Conservation (phyloP, 192 early-diverging fungal genomes). For the Coemansia sp. region DNA sequence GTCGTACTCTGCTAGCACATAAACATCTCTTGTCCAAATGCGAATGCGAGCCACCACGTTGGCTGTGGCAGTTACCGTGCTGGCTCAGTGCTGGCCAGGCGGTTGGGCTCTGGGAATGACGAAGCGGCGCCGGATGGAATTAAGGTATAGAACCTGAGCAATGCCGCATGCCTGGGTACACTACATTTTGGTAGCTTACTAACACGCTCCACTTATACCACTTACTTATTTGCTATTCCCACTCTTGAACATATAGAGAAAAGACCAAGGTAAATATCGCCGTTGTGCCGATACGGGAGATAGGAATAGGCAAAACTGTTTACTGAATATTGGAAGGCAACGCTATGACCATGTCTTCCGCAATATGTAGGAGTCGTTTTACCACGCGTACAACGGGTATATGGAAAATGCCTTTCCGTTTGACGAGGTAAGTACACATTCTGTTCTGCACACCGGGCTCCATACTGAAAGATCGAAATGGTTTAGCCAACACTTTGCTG, state of each 20-base stretch:
- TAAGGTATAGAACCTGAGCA: constrained; percentile 22
- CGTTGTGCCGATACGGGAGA: neutral
- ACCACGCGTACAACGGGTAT: constrained; percentile 80
- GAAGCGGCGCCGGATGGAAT: constrained; percentile 26
- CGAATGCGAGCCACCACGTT: constrained; percentile 19
- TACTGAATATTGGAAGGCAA: neutral
- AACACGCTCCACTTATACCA: neutral
- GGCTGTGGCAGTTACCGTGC: constrained; percentile 10
- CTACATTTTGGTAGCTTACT: neutral
- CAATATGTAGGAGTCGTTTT: constrained; percentile 58
- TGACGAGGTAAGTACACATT: constrained; percentile 64
- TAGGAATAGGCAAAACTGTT: neutral
- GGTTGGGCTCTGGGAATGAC: constrained; percentile 42
- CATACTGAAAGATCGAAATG: neutral
- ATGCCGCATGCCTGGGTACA: neutral
- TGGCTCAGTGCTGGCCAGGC: constrained; percentile 10
- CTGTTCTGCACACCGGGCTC: neutral
- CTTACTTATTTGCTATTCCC: neutral
- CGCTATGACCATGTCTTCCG: neutral
- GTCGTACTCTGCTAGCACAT: neutral
- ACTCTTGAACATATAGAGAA: constrained; percentile 5
- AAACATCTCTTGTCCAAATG: neutral
- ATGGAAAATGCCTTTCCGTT: constrained; percentile 84
- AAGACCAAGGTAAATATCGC: constrained; percentile 17
- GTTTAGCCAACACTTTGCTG: neutral